A percentile compares a stretch with the other conserved stretches of the same genome.
These are phyloP conservation scores for Myotisia sp. DNA, from an alignment of 2,329 filamentous ascomycete species.

Conservation along the genomic window DNA sequence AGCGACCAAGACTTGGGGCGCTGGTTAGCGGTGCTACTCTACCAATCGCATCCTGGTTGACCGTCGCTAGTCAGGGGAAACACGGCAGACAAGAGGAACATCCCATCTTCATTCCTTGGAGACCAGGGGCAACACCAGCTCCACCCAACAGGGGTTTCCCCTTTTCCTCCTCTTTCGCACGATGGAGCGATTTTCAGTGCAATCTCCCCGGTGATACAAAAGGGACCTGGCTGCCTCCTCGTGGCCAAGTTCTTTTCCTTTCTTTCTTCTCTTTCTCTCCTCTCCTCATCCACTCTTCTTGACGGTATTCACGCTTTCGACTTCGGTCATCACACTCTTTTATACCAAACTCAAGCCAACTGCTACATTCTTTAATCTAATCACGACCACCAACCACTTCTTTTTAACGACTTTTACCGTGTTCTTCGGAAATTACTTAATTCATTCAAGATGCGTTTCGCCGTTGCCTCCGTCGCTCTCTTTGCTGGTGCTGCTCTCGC, in stretches of 20 bases:
- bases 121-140: too few relatives aligned
- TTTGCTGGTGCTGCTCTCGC: slow-evolving; percentile 29
- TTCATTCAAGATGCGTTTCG: slow-evolving; percentile 32
- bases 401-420: slow-evolving; percentile 19
- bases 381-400: slow-evolving; percentile 17
- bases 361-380: slow-evolving; percentile 17
- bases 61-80: too few relatives aligned
- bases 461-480: slow-evolving; percentile 27
- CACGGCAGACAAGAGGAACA: too few relatives aligned
- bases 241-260: slow-evolving; percentile 11
- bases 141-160: too few relatives aligned
- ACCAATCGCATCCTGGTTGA: too few relatives aligned
- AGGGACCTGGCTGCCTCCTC: slow-evolving; percentile 8
- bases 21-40: too few relatives aligned
- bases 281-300: slow-evolving; percentile 19
- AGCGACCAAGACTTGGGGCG: too few relatives aligned
- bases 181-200: slow-evolving; percentile 10
- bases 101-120: too few relatives aligned
- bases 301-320: slow-evolving; percentile 24
- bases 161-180: too few relatives aligned
- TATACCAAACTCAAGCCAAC: slow-evolving; percentile 20
- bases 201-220: slow-evolving; percentile 15
- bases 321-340: slow-evolving; percentile 34
- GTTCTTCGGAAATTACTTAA: slow-evolving; percentile 10
- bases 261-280: slow-evolving; percentile 16